A percentile compares a stretch with the other conserved stretches of the same genome.
These are phyloP conservation scores for Rhizopus delemar DNA, from an alignment of 371 early-diverging fungal genomes.

Conservation along the genomic window DNA sequence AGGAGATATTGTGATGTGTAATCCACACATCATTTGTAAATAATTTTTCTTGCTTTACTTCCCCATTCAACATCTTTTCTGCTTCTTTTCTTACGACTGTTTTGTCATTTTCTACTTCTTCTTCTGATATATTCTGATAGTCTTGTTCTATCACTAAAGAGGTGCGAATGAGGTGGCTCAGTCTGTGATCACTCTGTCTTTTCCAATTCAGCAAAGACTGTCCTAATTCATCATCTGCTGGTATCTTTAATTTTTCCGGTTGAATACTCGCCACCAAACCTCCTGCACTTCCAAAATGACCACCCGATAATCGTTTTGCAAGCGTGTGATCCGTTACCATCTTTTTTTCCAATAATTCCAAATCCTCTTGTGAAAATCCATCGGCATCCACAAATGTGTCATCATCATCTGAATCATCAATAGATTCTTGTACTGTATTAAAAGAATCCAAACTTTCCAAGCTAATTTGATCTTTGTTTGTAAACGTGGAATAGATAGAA, in stretches of 20 bases:
- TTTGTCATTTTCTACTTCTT: constrained; percentile 3
- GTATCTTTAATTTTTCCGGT: constrained; percentile 1
- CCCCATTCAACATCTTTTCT: constrained; percentile 11
- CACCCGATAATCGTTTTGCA: constrained; percentile 50
- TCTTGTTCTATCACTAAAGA: too few relatives aligned
- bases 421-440: constrained; percentile 13
- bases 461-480: constrained; percentile 5
- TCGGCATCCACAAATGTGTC: constrained; percentile 29
- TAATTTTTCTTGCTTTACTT: neutral
- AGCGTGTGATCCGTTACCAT: constrained; percentile 18
- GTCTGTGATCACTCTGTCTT: constrained; percentile 27
- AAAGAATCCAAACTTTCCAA: constrained; percentile 20
- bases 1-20: constrained; percentile 6
- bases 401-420: constrained; percentile 25
- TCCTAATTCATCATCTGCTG: constrained; percentile 23
- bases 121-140: neutral
- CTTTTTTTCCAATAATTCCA: constrained; percentile 10
- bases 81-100: constrained; percentile 16
- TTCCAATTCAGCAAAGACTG: constrained; percentile 48
- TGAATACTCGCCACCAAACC: constrained; percentile 42
- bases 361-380: constrained; percentile 22
- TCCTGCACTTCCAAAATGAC: constrained; percentile 54
- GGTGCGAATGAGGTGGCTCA: constrained; percentile 5
- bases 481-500: constrained; percentile 33
- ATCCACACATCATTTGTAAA: constrained; percentile 25